Base-by-base conservation (phyloP, 495 filamentous ascomycete genomes). In the Penicillium maclennaniae region DNA sequence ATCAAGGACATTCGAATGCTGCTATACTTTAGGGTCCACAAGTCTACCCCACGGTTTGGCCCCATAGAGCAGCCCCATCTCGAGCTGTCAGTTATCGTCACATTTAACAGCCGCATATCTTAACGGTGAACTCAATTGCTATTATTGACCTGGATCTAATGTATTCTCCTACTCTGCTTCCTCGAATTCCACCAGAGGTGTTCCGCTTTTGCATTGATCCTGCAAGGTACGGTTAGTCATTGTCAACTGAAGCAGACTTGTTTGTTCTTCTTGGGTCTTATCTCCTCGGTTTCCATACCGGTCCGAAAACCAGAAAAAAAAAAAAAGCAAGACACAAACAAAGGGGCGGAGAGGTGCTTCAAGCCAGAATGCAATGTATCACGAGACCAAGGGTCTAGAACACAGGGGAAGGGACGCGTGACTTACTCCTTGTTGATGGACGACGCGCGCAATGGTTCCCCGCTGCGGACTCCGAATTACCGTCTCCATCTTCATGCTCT, bases 401-500 rank as follows among this genome's bases (percentile, higher is more conserved):
- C 26, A 25, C 6, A 39, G 48, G n/a, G 38, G 38, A 40, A 40
- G n/a, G 38, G 7, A 26, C 37, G 49, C 54, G 52, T 65, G 61
- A 83, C 88, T 78, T 83, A 96, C 91, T 65, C 92, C 92, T 75
- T 85, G 79, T 68, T 85, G 79, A 71, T 97, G 91, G 38, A 92
- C 89, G 43, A 98, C 74, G 69, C 81, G 88, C 51, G 84, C 82
- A 53, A 98, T 81, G 8, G 84, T 79, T 7, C 91, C 93, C 55
- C 85, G 84, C 43, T 91, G 84, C 10, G 93, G 93, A 56, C 88
- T 92, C 53, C 93, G 79, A 53, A 98, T 96, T 31, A 95, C 91
- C 28, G 91, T 98, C 72, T 98, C 93, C 93, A 98, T 98, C 80
- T 98, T 98, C 93, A 98, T 98, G 51, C 92, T 97, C 72, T 98